phyloP scores from a whole-genome alignment of 768 basidiomycete genomes.

The Boletales sp. region DNA sequence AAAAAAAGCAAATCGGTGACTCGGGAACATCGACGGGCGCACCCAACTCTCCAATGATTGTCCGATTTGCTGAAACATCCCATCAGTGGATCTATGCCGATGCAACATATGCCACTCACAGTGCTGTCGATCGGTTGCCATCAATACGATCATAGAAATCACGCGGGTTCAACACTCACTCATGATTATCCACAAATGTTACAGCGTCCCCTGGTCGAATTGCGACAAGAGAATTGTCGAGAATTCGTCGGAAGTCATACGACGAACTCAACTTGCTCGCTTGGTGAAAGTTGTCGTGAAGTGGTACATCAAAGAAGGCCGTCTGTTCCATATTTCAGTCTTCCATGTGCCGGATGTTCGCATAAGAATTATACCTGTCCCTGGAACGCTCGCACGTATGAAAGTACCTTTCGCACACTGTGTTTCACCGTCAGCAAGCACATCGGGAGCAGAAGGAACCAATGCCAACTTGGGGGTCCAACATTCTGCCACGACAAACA shows the following conservation, averaged over 20 bases:
- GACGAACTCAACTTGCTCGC: conserved; percentile 65
- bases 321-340: conserved; percentile 41
- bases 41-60: conserved; percentile 86
- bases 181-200: conserved; percentile 88
- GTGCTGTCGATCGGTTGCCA: conserved; percentile 42
- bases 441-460: not conserved
- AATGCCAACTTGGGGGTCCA: conserved; percentile 68
- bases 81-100: conserved; percentile 1
- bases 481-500: conserved; percentile 78
- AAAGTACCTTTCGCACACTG: conserved; percentile 49
- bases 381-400: conserved; percentile 58
- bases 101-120: conserved; percentile 39
- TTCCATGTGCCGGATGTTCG: not conserved
- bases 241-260: conserved; percentile 75
- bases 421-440: not conserved
- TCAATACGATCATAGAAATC: not conserved
- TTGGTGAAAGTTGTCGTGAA: conserved; percentile 78
- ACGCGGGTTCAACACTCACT: conserved; percentile 45
- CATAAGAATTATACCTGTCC: conserved; percentile 49
- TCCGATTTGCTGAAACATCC: conserved; percentile 50
- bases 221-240: conserved; percentile 66
- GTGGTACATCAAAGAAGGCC: conserved; percentile 87
- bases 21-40: conserved; percentile 15
- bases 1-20: not conserved
- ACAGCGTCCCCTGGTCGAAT: conserved; percentile 76